Base-by-base conservation (phyloP, 2,329 filamentous ascomycete genomes). In the Cyclaneusma minus region DNA sequence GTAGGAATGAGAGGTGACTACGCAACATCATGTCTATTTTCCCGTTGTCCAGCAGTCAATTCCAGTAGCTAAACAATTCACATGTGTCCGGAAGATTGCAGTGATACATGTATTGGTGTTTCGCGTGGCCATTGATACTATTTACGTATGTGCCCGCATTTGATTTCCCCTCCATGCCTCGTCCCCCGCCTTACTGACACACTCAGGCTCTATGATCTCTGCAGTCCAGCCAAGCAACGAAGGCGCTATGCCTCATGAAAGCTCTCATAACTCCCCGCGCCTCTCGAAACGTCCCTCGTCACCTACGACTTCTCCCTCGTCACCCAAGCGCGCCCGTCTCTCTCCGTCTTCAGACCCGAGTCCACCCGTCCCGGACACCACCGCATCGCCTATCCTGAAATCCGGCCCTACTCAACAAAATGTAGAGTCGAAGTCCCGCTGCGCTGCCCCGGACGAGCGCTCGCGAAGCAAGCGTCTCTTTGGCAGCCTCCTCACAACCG, bases 401-500 rank as follows among this genome's bases (percentile, higher is more conserved):
- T 25, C 29, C 31, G 28, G 27, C 13, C 27, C 20, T n/a, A 28
- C 28, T 22, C 22, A 24, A 18, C 38, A 35, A 27, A 22, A 16
- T 21, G 28, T 33, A 23, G 34, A 36, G 22, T 18, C 11, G 16
- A 21, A 34, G 29, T 19, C 30, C 12, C 21, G 27, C 29, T 31
- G 48, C 29, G 52, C 62, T 27, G 54, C 60, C 15, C 58, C 72
- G 30, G 79, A 91, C 42, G 87, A 95, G 47, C 82, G 75, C 50
- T 83, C 80, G 47, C 76, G 87, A 19, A 80, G 81, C 13, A 77
- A 80, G 50, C 68, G 87, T 28, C 61, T 95, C 33, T 94, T 94
- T 46, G 85, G 87, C 34, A 80, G 76, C 18, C 55, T 91, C 10
- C 24, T 48, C 6, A 48, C 39, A 31, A 43, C 44, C n/a, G n/a